Base-by-base conservation (phyloP, 495 filamentous ascomycete genomes). In the Chaetomium tenue region DNA sequence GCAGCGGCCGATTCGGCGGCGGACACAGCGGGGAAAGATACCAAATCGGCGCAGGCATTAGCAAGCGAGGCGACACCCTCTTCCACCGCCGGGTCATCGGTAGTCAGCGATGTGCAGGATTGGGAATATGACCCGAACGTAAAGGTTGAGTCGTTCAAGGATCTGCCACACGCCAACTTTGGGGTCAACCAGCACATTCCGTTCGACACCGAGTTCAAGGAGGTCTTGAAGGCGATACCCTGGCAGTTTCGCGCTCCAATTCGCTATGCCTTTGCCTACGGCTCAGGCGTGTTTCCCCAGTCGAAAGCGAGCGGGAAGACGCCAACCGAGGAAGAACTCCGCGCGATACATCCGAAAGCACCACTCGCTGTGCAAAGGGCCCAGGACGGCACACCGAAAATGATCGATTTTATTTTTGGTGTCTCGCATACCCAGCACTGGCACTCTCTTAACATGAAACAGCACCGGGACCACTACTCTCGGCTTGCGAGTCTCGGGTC, bases 351-450 rank as follows among this genome's bases (percentile, higher is more conserved):
- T 68, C 87, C 91, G 3, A 86, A 91, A 58, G 85, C 91, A 2
- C 91, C 90, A 22, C 75, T 83, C 26, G 91, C 91, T 13, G 88
- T 96, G 40, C 78, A 86, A 57, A 88, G 89, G 42, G 89, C 90
- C 66, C 93, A 97, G 72, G 86, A 90, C 70, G 90, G 90, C 46
- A 87, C 86, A 2, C 90, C 89, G 11, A 97, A 97, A 76, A 95
- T 98, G 89, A 96, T 98, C 68, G 94, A 98, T 75, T 94, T 98
- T 70, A 95, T 98, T 61, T 96, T 98, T 68, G 95, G 94, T 39
- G 93, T 98, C 15, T 91, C 89, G 6, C 90, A 96, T 75, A 92
- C 91, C 3, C 90, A 98, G 72, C 94, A 98, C 76, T 98, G 93
- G 92, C 94, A 98, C 78, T 89, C 87, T 22, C 77, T 98, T 52